phyloP scores from a whole-genome alignment of 2,329 filamentous ascomycete species.

The Zymoseptoria crescenta region DNA sequence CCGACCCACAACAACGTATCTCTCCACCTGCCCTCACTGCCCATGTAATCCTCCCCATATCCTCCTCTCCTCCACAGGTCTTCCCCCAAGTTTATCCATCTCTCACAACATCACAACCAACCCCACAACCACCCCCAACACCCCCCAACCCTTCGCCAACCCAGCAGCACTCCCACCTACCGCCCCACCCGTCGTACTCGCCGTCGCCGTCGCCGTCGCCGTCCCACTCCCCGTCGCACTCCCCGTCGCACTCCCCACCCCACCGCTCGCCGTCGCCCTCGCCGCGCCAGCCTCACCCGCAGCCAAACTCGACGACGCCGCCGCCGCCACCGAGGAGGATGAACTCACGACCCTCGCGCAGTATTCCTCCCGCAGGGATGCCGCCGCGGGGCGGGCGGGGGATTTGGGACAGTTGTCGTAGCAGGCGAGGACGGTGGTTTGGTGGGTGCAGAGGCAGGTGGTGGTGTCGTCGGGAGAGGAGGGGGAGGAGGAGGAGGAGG shows the following conservation, averaged over 20 bases:
- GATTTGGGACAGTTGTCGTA: conserved; percentile 56
- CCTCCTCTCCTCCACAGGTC: too few species aligned
- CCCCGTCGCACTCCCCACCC: conserved; percentile 4
- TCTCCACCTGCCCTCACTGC: too few species aligned
- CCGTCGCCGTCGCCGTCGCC: background rate
- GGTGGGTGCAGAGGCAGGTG: conserved; percentile 51
- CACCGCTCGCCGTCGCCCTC: conserved; percentile 5
- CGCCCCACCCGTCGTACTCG: background rate
- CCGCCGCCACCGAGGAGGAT: background rate
- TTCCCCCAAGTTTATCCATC: too few species aligned
- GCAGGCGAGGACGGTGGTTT: conserved; percentile 40
- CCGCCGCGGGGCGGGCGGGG: conserved; percentile 28
- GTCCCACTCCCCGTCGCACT: conserved; percentile 5
- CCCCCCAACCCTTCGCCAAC: conserved; percentile 7
- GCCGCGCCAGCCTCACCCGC: too few species aligned
- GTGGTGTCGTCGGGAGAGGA: conserved; percentile 36
- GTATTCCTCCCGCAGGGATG: conserved; percentile 30
- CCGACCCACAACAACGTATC: too few species aligned
- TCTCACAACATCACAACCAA: conserved; percentile 11
- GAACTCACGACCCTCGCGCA: conserved; percentile 28
- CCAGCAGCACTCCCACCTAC: conserved; percentile 5
- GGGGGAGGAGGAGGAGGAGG: conserved; percentile 23
- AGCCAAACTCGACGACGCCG: conserved; percentile 40
- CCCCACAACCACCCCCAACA: conserved; percentile 15
- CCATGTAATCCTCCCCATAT: too few species aligned